Evolutionary conservation across 1,139 yeast genomes (phyloP), one percentile per base, ranked within the genome.

Genomic region (Yamadazyma diddensiae): DNA sequence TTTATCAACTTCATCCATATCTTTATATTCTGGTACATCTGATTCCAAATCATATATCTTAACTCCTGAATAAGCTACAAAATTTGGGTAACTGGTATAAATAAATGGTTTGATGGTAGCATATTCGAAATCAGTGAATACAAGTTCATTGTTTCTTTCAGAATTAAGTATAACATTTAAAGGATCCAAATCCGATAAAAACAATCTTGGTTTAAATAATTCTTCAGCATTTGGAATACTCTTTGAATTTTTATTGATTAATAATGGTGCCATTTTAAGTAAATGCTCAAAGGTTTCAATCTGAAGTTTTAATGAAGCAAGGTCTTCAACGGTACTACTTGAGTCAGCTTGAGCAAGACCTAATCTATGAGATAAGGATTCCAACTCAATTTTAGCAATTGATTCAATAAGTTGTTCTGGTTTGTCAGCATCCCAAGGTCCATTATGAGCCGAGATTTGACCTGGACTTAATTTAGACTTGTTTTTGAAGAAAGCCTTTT

Each of bases 111-210:
- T 83, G 44, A 87, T 77, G 13, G 79, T 61, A 9, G 92, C 59
- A 46, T 81, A 79, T 60, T 92, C 97, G 52, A 87, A 82, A 58
- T 92, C 97, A 34, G 87, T 53, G 42, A 88, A 77, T 47, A 65
- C 71, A 7, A 71, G 67, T 13, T 53, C 54, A 12, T 49, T 56
- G 11, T 62, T 64, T 12, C 64, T 67, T 6, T 30, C 17, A 13
- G 65, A 59, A 30, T 60, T 61, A 15, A 73, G 58, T 26, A 90
- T 66, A 13, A 86, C 85, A 53, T 92, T 92, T 73, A 88, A 70
- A 19, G 98, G 97, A 55, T 87, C 94, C 47, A 92, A 65, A 54
- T 92, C 97, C 5, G 96, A 94, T 42, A 79, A 72, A 44, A 64
- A 77, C 34, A 92, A 62, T 49, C 92, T 76, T 38, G 96, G 94